Evolutionary conservation across 257 asterid genomes (phyloP).

Genomic region (Primulina eburnea): DNA sequence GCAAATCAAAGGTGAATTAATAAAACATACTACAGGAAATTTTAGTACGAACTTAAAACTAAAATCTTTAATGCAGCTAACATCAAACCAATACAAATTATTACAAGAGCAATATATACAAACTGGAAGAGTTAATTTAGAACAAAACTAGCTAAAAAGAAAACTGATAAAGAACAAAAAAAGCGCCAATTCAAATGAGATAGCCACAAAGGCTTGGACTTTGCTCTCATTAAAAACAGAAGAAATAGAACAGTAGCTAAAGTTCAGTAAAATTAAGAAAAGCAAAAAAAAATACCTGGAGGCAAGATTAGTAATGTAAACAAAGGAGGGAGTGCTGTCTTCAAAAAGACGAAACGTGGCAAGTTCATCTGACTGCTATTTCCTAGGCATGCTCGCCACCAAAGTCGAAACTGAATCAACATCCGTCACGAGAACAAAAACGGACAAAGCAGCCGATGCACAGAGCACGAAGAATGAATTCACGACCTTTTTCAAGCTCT

Average conservation of each 20-base stretch:
- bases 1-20: background rate
- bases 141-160: too few relatives aligned
- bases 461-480: conserved; percentile 66
- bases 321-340: conserved; percentile 94
- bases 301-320: conserved; percentile 83
- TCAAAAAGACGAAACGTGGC: conserved; percentile 92
- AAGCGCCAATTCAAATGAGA: too few relatives aligned
- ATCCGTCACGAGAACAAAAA: conserved; percentile 50
- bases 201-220: background rate
- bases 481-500: conserved; percentile 43
- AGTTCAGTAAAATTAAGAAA: too few relatives aligned
- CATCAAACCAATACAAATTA: too few relatives aligned
- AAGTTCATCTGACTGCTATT: conserved; percentile 88
- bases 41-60: background rate
- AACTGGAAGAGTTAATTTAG: too few relatives aligned
- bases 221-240: background rate
- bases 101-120: too few relatives aligned
- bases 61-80: background rate
- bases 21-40: background rate
- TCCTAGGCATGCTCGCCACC: conserved; percentile 61
- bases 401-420: conserved; percentile 83
- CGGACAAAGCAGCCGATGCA: conserved; percentile 81
- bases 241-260: too few relatives aligned
- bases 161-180: too few relatives aligned
- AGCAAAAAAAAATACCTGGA: too few relatives aligned